These are phyloP conservation scores for Taxillus chinensis DNA, from an alignment of 164 flowering plant genomes.

Conservation along the genomic window DNA sequence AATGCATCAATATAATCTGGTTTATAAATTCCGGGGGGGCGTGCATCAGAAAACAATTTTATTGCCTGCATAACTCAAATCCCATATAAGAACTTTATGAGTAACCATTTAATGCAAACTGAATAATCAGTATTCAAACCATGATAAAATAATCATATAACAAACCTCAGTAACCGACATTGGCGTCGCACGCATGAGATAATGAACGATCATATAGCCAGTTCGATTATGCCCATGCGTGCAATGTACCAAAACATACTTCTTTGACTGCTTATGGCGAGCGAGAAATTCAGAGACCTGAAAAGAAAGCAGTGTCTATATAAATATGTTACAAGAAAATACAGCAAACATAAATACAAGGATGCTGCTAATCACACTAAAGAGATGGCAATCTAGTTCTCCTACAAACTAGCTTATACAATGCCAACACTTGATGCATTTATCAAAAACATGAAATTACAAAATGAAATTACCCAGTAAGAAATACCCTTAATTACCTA, in stretches of 20 bases:
- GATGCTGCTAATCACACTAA: no score
- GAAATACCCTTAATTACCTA: no score
- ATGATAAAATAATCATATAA: neutral
- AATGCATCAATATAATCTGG: constrained; percentile 82
- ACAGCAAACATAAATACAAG: no score
- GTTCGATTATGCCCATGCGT: constrained; percentile 99
- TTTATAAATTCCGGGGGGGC: constrained; percentile 98
- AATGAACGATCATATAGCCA: constrained; percentile 92
- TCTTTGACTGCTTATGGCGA: constrained; percentile 69
- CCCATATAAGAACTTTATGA: constrained; percentile 3
- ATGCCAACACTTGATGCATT: no score
- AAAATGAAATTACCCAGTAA: no score
- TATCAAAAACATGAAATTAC: no score
- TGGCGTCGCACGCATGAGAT: constrained; percentile 65
- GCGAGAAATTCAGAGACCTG: constrained; percentile 72
- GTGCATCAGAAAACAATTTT: constrained; percentile 66
- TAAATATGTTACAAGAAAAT: no score
- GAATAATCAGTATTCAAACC: neutral
- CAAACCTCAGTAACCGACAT: constrained; percentile 75
- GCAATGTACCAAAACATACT: constrained; percentile 82
- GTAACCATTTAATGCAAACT: neutral
- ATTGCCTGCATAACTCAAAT: constrained; percentile 46
- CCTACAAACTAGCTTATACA: no score
- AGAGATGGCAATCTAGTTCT: no score
- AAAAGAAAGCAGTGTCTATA: neutral